Evolutionary conservation across 1,139 yeast species (phyloP).

Genomic region (Williopsis jadinii): DNA sequence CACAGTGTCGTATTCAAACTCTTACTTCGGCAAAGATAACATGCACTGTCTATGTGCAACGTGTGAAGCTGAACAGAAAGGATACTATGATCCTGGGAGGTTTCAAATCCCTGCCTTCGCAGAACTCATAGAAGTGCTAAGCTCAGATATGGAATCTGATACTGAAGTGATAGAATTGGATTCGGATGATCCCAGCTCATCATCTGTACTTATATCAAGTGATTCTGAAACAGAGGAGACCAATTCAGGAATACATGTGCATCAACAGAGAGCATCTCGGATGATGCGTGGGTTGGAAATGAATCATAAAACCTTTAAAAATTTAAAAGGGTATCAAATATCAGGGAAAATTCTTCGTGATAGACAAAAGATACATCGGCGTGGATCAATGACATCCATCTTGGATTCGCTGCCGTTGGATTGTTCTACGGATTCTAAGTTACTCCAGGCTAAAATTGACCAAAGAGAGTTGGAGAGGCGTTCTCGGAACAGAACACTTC

Average conservation of each 20-base stretch:
- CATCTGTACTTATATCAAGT: no score
- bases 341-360: no score
- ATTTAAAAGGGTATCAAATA: no score
- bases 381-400: neutral
- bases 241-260: no score
- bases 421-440: conserved; percentile 15
- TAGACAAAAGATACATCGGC: no score
- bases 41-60: conserved; percentile 38
- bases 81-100: conserved; percentile 10
- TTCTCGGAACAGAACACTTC: conserved; percentile 16
- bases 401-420: conserved; percentile 10
- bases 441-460: neutral
- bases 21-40: conserved; percentile 36
- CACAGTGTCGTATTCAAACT: conserved; percentile 35
- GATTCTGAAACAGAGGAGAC: no score
- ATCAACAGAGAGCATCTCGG: no score
- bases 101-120: conserved; percentile 7
- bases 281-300: no score
- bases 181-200: no score
- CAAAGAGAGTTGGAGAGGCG: conserved; percentile 7
- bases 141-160: no score
- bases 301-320: no score
- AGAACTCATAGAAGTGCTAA: conserved; percentile 5
- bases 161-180: no score
- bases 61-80: conserved; percentile 30